Conservation (phyloP, 192 early-diverging fungal genomes). For the Nowakowskiella sp. region DNA sequence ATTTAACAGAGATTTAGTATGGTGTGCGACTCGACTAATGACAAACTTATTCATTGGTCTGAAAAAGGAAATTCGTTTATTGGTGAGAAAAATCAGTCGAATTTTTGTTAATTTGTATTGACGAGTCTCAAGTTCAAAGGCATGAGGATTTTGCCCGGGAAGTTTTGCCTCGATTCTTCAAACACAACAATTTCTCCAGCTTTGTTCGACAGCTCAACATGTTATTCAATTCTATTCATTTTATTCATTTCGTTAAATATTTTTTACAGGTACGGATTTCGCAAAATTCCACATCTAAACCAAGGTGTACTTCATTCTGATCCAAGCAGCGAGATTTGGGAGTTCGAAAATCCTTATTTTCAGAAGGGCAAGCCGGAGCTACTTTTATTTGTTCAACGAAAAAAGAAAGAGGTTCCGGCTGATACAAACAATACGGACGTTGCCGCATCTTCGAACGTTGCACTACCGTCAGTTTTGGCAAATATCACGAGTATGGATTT, state of each 20-base stretch:
- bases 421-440: constrained; percentile 22
- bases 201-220: constrained; percentile 59
- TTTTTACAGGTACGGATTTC: constrained; percentile 91
- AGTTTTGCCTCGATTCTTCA: constrained; percentile 52
- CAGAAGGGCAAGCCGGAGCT: constrained; percentile 83
- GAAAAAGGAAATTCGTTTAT: constrained; percentile 82
- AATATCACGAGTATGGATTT: constrained; percentile 35
- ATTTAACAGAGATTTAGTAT: constrained; percentile 50
- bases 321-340: constrained; percentile 73
- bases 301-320: constrained; percentile 78
- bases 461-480: background rate
- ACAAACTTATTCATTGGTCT: constrained; percentile 85
- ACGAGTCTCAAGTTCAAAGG: constrained; percentile 23
- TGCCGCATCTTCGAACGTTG: background rate
- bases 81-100: constrained; percentile 25
- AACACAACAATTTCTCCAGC: constrained; percentile 54
- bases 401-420: constrained; percentile 44
- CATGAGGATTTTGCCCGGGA: constrained; percentile 47
- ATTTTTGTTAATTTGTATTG: constrained; percentile 1
- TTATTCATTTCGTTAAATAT: constrained; percentile 6
- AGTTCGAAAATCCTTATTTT: constrained; percentile 89
- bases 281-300: constrained; percentile 90
- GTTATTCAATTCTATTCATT: constrained; percentile 13
- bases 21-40: constrained; percentile 77
- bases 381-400: constrained; percentile 77